Base-by-base conservation (phyloP, 1,284 basidiomycete species). In the Puccinia triticina region DNA sequence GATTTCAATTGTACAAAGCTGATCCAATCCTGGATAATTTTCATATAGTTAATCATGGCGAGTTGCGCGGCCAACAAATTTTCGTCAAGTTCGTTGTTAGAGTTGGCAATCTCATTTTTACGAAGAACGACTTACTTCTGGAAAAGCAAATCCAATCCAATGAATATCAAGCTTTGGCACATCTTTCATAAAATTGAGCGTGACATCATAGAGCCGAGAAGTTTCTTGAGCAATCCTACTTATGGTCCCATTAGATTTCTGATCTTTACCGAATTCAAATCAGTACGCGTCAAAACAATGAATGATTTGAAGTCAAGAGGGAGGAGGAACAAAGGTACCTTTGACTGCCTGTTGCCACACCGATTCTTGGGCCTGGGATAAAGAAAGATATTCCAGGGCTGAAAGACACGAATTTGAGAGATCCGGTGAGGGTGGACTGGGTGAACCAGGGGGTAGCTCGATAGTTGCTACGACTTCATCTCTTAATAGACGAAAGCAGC, bases 291-390 rank as follows among this genome's bases (percentile, higher is more conserved):
- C 64, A 66, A 66, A 66, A 72, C n/a, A 43, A 50, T 5, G n/a
- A 72, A 34, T 46, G 29, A 23, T 8, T 26, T n/a, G 3, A 12
- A 32, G 43, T 46, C 26, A 46, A 46, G 2, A 48, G 32, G 50
- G 48, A 55, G 66, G 26, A 32, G 76, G 37, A 34, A 78, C 23
- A 67, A 55, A 69, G 50, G 23, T 71, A 79, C 94, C 93, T 83
- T 94, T 88, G 84, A 93, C 92, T 8, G 95, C 96, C 84, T 93
- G 91, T 86, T 97, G 95, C 96, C 96, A 98, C 78, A 92, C 94
- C 86, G 95, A 97, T 88, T 99, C 96, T 86, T 98, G 96, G 0
- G 95, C 96, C 88, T 98, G 95, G 0, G 95, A 95, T 0, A 98
- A 90, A 91, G 95, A 93, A 79, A 98, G 90, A 84, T 89, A 90